Base-by-base conservation (phyloP, 1,139 yeast species). In the Candida freyschussii region DNA sequence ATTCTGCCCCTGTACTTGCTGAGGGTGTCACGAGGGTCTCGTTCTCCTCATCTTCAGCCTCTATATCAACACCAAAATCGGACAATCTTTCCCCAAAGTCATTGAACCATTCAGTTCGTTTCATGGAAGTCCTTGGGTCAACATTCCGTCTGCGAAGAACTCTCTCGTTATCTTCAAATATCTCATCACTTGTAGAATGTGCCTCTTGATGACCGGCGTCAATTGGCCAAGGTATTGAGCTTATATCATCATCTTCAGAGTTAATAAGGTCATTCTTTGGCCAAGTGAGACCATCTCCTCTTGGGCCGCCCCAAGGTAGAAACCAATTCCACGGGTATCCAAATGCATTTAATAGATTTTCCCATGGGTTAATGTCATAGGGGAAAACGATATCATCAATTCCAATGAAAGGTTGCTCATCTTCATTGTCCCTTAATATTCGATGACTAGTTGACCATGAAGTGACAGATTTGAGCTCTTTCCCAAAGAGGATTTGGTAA, bases 31-130 rank as follows among this genome's bases (percentile, higher is more conserved):
- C 8, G 11, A 21, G n/a, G 24, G n/a, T 11, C 11, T 21, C 24
- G 13, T 21, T 11, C 11, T 21, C 21, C 11, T 19, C 21, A 11
- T 19, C 30, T 17, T 33, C 33, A n/a, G 30, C 75, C 4, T 78
- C 86, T 5, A 76, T 43, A 53, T 89, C 96, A 3, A 91, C 97
- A 1, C 97, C 97, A 55, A 75, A 87, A 57, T 86, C 96, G 27
- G 70, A 70, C 33, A 91, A 61, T 5, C 72, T 69, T 50, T 89
- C 97, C 7, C 98, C 98, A 56, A 81, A 68, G 29, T 71, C 79
- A 52, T 85, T 87, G 39, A 61, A 61, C 95, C 96, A 89, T 30
- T 73, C 66, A 15, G 57, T 64, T 17, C 82, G 57, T 8, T 33
- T 29, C 11, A 39, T 6, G n/a, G 21, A 15, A 0, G 52, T 32